These are phyloP conservation scores for Maudiozyma serrabonitensis DNA, from an alignment of 805 yeast genomes.

Conservation along the genomic window DNA sequence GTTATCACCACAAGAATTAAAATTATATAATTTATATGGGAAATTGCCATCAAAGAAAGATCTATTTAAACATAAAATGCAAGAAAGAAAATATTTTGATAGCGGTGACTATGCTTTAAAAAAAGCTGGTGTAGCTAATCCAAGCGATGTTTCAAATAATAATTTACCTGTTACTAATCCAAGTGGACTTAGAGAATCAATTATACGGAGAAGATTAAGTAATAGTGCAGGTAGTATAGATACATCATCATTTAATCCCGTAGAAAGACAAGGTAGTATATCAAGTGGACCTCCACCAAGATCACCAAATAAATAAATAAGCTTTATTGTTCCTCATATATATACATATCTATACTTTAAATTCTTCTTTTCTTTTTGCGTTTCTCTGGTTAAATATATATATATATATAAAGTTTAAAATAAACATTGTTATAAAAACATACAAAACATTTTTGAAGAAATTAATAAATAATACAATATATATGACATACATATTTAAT, in stretches of 20 bases:
- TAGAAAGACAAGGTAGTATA: slow-evolving; percentile 27
- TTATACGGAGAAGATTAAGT: slow-evolving; percentile 28
- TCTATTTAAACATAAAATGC: slow-evolving; percentile 60
- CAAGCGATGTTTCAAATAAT: slow-evolving; percentile 23
- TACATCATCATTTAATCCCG: slow-evolving; percentile 8
- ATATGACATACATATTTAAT: not conserved
- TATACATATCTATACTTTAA: not conserved
- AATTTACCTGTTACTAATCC: slow-evolving; percentile 30
- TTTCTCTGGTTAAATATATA: no score
- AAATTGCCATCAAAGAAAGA: slow-evolving; percentile 76
- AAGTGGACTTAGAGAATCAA: slow-evolving; percentile 28
- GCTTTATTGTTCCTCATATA: not conserved
- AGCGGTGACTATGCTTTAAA: slow-evolving; percentile 91
- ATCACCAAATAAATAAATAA: slow-evolving; percentile 22
- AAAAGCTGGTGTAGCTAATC: slow-evolving; percentile 43
- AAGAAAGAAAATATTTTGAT: slow-evolving; percentile 86
- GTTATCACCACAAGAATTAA: slow-evolving; percentile 69
- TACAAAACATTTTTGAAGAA: not conserved
- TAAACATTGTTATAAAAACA: no score
- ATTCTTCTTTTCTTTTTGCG: no score
- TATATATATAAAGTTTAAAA: no score
- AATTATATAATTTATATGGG: slow-evolving; percentile 72
- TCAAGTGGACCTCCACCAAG: slow-evolving; percentile 31
- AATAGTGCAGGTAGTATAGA: slow-evolving; percentile 26
- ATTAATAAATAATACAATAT: not conserved